phyloP scores from a whole-genome alignment of 2,329 filamentous ascomycete genomes.

The Colletotrichum filicis region DNA sequence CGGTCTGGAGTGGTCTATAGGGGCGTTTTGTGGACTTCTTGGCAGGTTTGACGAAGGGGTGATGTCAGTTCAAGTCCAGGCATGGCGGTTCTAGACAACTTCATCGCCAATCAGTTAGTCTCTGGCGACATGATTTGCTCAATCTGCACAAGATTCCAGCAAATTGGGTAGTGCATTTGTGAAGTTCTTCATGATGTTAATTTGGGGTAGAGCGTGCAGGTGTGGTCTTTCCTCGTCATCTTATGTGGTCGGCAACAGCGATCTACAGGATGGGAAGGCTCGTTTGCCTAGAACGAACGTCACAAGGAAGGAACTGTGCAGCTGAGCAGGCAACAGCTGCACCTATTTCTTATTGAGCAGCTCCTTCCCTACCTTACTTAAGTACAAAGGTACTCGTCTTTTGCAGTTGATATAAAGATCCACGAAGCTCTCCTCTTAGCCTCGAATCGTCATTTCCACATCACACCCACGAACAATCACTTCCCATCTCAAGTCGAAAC shows the following conservation, averaged over 20 bases:
- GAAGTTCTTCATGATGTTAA: background rate
- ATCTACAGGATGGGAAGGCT: constrained; percentile 15
- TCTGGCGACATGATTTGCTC: background rate
- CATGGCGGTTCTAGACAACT: background rate
- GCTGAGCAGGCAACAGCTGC: background rate
- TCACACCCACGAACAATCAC: background rate
- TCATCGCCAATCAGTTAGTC: background rate
- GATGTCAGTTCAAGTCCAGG: constrained; percentile 10
- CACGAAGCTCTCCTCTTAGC: background rate
- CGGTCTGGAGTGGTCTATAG: background rate
- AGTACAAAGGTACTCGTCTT: too few species aligned
- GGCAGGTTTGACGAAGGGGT: constrained; percentile 3
- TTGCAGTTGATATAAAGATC: constrained; percentile 2
- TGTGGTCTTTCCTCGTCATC: constrained; percentile 13
- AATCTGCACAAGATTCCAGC: background rate
- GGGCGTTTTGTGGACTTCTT: background rate
- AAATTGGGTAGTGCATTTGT: background rate
- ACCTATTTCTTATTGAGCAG: background rate
- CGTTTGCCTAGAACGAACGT: constrained; percentile 15
- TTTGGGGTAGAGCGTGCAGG: background rate
- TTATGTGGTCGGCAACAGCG: background rate
- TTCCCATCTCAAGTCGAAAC: background rate
- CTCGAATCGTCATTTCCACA: background rate
- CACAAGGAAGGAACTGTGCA: background rate
- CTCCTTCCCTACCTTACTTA: background rate